phyloP scores from a whole-genome alignment of 139 green algal species.

The Chlorokybus atmophyticus region DNA sequence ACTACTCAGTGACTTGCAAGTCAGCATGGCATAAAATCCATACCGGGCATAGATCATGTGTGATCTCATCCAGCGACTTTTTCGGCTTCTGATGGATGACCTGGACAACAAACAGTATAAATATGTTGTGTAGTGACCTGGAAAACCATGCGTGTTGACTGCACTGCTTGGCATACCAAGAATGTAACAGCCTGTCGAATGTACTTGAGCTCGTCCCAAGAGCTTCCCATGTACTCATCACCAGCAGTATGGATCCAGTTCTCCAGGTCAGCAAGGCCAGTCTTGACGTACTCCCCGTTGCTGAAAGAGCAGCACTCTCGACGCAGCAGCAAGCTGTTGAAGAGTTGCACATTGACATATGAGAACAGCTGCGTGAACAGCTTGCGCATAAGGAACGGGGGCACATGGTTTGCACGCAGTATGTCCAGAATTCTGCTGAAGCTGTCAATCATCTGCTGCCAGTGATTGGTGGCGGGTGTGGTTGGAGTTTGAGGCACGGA shows the following conservation, averaged over 20 bases:
- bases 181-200: slow-evolving; percentile 93
- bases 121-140: too few relatives aligned
- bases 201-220: slow-evolving; percentile 86
- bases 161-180: slow-evolving; percentile 27
- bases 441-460: slow-evolving; percentile 68
- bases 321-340: slow-evolving; percentile 97
- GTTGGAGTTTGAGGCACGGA: slow-evolving; percentile 10
- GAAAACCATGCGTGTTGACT: not conserved
- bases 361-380: slow-evolving; percentile 56
- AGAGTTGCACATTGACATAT: slow-evolving; percentile 96
- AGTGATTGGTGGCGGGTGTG: slow-evolving; percentile 34
- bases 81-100: slow-evolving; percentile 92
- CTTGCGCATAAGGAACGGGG: slow-evolving; percentile 67
- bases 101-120: slow-evolving; percentile 12
- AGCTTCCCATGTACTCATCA: slow-evolving; percentile 56
- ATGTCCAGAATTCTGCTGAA: slow-evolving; percentile 67
- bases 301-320: slow-evolving; percentile 98
- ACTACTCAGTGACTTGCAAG: too few relatives aligned
- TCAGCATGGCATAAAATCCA: too few relatives aligned
- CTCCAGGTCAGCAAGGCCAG: slow-evolving; percentile 83
- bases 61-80: slow-evolving; percentile 93
- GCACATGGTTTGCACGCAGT: slow-evolving; percentile 72
- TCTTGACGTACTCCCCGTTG: slow-evolving; percentile 99
- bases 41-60: slow-evolving; percentile 80
- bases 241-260: slow-evolving; percentile 72